A percentile compares a stretch with the other conserved stretches of the same genome.
Evolutionary conservation across 345 rosid genomes (phyloP).

Genomic region (Ceriops zippeliana): DNA sequence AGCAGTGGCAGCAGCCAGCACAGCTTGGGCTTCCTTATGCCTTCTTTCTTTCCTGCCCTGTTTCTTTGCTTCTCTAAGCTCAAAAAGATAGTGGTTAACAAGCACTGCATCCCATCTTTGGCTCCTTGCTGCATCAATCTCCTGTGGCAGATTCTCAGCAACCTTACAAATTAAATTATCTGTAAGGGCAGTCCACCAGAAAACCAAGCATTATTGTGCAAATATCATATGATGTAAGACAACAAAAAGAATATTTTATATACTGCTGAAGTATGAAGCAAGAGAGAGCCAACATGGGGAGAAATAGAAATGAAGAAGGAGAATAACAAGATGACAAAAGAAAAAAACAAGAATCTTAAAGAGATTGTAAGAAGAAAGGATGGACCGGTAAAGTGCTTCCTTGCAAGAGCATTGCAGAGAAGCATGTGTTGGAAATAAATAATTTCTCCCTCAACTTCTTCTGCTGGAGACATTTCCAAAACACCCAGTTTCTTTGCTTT

Average conservation of each 20-base stretch:
- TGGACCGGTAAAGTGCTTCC: constrained; percentile 58
- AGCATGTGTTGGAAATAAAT: constrained; percentile 67
- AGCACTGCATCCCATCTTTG: constrained; percentile 82
- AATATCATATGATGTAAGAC: too few relatives aligned
- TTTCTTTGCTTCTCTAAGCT: constrained; percentile 85
- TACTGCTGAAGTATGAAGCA: too few relatives aligned
- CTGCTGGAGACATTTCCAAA: constrained; percentile 60
- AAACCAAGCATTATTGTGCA: too few relatives aligned
- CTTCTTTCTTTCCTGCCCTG: constrained; percentile 93
- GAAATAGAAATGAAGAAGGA: too few relatives aligned
- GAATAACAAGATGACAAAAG: too few relatives aligned
- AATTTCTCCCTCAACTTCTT: constrained; percentile 95
- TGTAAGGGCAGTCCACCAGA: constrained; percentile 21
- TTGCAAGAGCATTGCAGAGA: constrained; percentile 54
- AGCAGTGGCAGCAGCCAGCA: constrained; percentile 96
- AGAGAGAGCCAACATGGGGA: too few relatives aligned
- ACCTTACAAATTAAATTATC: constrained; percentile 64
- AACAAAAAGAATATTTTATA: too few relatives aligned
- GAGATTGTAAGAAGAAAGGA: background rate
- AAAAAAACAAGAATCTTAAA: background rate
- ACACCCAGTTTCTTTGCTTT: constrained; percentile 52
- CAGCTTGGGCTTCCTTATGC: constrained; percentile 96
- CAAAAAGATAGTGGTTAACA: constrained; percentile 70
- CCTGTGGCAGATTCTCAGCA: constrained; percentile 52
- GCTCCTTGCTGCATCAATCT: constrained; percentile 59